phyloP scores from a whole-genome alignment of 2,329 filamentous ascomycete species.

The Blumeriella jaapii region DNA sequence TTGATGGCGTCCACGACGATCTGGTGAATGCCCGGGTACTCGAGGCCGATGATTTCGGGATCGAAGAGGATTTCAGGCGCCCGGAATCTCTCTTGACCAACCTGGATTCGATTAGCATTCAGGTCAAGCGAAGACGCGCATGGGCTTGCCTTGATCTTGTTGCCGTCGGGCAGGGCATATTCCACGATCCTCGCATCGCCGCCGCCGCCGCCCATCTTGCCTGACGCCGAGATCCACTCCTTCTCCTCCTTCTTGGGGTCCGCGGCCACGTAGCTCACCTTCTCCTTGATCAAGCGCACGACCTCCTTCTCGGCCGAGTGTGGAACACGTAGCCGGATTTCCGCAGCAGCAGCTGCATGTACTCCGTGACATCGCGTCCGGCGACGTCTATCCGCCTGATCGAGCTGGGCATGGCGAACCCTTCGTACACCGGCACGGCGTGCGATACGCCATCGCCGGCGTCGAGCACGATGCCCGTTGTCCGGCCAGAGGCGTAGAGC shows the following conservation, averaged over 20 bases:
- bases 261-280: conserved; percentile 77
- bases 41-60: conserved; percentile 89
- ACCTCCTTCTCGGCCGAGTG: conserved; percentile 99
- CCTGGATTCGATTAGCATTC: conserved; percentile 34
- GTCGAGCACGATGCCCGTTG: conserved; percentile 91
- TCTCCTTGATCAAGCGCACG: conserved; percentile 95
- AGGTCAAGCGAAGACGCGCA: not conserved
- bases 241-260: conserved; percentile 94
- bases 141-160: conserved; percentile 68
- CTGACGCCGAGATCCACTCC: conserved; percentile 65
- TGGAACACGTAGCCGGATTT: conserved; percentile 94
- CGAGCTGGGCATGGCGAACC: conserved; percentile 91
- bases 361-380: conserved; percentile 89
- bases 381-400: conserved; percentile 95
- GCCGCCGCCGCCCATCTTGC: conserved; percentile 50
- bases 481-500: conserved; percentile 88
- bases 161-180: conserved; percentile 83
- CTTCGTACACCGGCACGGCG: conserved; percentile 94
- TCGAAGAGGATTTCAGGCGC: conserved; percentile 97
- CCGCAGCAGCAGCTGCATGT: conserved; percentile 79
- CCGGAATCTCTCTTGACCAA: conserved; percentile 88
- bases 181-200: conserved; percentile 64
- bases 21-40: conserved; percentile 95
- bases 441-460: conserved; percentile 94
- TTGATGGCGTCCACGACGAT: conserved; percentile 95